phyloP scores from a whole-genome alignment of 306 rosid genomes.

The Geum urbanum region DNA sequence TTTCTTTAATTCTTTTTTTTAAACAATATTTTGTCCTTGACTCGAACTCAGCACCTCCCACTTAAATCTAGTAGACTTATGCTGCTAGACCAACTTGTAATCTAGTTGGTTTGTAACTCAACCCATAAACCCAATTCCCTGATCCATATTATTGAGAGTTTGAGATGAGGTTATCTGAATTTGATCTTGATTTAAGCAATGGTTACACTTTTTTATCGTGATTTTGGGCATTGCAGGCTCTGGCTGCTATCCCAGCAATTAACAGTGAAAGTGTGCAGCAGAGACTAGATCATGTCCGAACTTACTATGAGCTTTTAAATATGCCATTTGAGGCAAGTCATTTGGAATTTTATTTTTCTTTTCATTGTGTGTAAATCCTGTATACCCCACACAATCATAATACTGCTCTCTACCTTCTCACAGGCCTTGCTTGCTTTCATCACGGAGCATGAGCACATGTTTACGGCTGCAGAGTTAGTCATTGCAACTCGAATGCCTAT shows the following conservation, averaged over 20 bases:
- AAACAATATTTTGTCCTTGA: neutral
- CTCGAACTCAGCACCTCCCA: neutral
- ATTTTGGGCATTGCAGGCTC: conserved; percentile 59
- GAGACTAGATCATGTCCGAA: conserved; percentile 89
- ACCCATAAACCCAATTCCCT: conserved; percentile 4
- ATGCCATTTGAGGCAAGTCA: conserved; percentile 96
- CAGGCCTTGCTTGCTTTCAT: conserved; percentile 97
- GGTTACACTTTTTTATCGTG: neutral
- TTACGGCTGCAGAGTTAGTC: conserved; percentile 73
- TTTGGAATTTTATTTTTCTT: conserved; percentile 5
- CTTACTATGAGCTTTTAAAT: conserved; percentile 89
- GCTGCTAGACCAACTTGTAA: neutral
- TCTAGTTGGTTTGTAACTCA: neutral
- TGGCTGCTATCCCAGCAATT: conserved; percentile 91
- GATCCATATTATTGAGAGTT: conserved; percentile 3
- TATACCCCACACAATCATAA: conserved; percentile 17
- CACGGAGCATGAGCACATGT: conserved; percentile 78
- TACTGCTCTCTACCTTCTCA: conserved; percentile 24
- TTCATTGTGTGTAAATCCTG: neutral
- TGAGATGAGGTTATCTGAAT: conserved; percentile 14
- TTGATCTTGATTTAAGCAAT: neutral
- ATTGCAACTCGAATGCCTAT: conserved; percentile 18
- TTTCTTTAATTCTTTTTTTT: neutral
- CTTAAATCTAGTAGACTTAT: neutral
- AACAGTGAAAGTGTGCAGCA: conserved; percentile 78